phyloP scores from a whole-genome alignment of 2,329 filamentous ascomycete genomes.

The Rhinocladiella mackenziei region DNA sequence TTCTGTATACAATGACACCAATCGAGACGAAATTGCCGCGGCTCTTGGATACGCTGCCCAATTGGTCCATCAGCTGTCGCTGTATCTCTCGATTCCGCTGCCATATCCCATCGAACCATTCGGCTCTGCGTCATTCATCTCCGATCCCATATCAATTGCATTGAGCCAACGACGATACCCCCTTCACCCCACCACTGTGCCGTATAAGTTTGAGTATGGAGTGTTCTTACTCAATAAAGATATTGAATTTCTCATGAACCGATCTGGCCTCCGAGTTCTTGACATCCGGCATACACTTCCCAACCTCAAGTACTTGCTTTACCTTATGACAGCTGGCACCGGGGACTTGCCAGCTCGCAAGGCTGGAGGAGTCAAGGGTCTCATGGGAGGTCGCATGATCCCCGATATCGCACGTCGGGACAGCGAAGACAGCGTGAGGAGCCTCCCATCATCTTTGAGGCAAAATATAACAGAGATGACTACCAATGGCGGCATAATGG shows the following conservation, averaged over 20 bases:
- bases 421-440: slow-evolving; percentile 39
- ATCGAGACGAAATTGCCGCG: slow-evolving; percentile 71
- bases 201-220: slow-evolving; percentile 91
- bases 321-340: slow-evolving; percentile 78
- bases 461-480: slow-evolving; percentile 3
- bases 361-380: slow-evolving; percentile 50
- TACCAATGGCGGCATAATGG: slow-evolving; percentile 4
- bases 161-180: slow-evolving; percentile 68
- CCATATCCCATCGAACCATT: slow-evolving; percentile 73
- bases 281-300: slow-evolving; percentile 90
- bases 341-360: slow-evolving; percentile 56
- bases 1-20: slow-evolving; percentile 65
- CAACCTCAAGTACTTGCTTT: slow-evolving; percentile 88
- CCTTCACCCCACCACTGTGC: slow-evolving; percentile 68
- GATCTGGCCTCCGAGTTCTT: slow-evolving; percentile 70
- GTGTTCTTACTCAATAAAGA: slow-evolving; percentile 97
- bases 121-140: slow-evolving; percentile 70
- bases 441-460: slow-evolving; percentile 8
- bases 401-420: slow-evolving; percentile 38
- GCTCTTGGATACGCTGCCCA: slow-evolving; percentile 77
- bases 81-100: slow-evolving; percentile 72
- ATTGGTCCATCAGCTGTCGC: slow-evolving; percentile 69
- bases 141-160: slow-evolving; percentile 63
- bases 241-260: slow-evolving; percentile 67
- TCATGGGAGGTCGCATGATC: slow-evolving; percentile 39